A percentile compares a stretch with the other conserved stretches of the same genome.
Conservation (phyloP, 192 early-diverging fungal genomes). For the Podila epigama region DNA sequence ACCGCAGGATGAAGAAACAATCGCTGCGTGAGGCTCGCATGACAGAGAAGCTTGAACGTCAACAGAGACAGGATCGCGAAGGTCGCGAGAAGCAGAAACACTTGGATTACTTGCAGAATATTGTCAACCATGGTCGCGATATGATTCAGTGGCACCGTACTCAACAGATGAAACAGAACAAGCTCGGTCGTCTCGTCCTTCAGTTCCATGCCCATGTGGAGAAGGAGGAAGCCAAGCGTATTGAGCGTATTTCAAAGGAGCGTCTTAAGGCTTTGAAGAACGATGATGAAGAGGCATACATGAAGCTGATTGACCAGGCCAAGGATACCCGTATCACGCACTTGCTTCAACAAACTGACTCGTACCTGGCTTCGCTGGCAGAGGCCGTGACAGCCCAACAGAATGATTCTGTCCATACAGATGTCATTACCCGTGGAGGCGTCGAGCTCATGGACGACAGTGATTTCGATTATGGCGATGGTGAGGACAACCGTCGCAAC, state of each 20-base stretch:
- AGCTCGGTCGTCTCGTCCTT: conserved; percentile 80
- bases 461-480: conserved; percentile 50
- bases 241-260: conserved; percentile 86
- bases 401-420: conserved; percentile 58
- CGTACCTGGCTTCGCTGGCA: conserved; percentile 84
- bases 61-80: conserved; percentile 87
- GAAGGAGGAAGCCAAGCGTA: conserved; percentile 94
- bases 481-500: conserved; percentile 55
- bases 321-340: conserved; percentile 97
- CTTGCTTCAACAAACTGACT: conserved; percentile 88
- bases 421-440: conserved; percentile 51
- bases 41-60: conserved; percentile 91
- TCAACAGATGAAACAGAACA: conserved; percentile 71
- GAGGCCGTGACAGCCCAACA: conserved; percentile 88
- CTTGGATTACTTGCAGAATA: conserved; percentile 77
- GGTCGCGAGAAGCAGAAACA: conserved; percentile 86
- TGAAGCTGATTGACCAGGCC: conserved; percentile 92
- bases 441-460: conserved; percentile 61
- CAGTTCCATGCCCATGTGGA: conserved; percentile 83
- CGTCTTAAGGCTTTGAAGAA: conserved; percentile 96
- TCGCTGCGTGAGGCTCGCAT: conserved; percentile 84
- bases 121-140: conserved; percentile 78
- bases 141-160: conserved; percentile 71
- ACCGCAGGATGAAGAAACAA: conserved; percentile 83
- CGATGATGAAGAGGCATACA: conserved; percentile 97